These are phyloP conservation scores for Saturnispora hagleri DNA, from an alignment of 805 yeast species.

Conservation along the genomic window DNA sequence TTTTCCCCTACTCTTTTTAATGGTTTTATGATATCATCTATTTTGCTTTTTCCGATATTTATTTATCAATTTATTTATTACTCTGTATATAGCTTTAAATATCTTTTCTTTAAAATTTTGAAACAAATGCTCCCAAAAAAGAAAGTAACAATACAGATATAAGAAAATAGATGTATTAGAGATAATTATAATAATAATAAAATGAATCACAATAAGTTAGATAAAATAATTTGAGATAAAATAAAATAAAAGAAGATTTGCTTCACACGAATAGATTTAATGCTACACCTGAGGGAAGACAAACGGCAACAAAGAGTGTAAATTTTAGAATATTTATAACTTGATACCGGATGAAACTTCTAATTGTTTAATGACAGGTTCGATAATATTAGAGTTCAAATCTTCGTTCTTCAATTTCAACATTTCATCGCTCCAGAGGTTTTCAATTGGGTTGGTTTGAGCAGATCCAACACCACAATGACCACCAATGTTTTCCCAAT, in stretches of 20 bases:
- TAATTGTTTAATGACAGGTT: constrained; percentile 53
- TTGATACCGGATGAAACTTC: constrained; percentile 65
- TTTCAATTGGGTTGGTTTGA: constrained; percentile 36
- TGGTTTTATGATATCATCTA: neutral
- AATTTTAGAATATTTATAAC: constrained; percentile 11
- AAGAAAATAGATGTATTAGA: neutral
- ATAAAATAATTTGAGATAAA: neutral
- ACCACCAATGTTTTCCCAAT: constrained; percentile 81
- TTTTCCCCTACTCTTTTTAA: neutral
- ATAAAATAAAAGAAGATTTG: neutral
- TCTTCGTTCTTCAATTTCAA: constrained; percentile 52
- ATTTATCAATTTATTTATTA: too few relatives aligned
- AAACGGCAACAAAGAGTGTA: constrained; percentile 1
- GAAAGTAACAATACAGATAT: neutral
- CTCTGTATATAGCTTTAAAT: neutral
- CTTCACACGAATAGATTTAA: neutral
- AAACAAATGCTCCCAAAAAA: too few relatives aligned
- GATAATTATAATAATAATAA: neutral
- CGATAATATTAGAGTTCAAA: constrained; percentile 56
- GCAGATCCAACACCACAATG: constrained; percentile 76
- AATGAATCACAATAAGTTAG: neutral
- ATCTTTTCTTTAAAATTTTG: neutral
- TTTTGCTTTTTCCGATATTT: neutral
- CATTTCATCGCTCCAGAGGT: constrained; percentile 85
- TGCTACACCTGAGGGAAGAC: neutral